Evolutionary conservation across 179 eudicot species (phyloP).

Genomic region (Silene noctiflora): DNA sequence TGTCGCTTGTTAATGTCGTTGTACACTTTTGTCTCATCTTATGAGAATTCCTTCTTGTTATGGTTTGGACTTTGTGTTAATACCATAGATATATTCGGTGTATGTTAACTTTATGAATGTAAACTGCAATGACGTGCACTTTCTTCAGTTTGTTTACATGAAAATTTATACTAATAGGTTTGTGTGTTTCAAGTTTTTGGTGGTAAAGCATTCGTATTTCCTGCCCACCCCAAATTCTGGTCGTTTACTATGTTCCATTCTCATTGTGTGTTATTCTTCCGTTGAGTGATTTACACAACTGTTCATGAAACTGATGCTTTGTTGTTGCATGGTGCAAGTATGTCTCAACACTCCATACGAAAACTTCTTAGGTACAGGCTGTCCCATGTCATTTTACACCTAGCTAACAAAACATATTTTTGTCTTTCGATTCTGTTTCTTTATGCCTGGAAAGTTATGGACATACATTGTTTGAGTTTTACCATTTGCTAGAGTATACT

Average conservation of each 20-base stretch:
- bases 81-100: not conserved
- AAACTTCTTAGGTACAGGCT: too few species aligned
- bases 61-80: not conserved
- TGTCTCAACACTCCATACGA: too few species aligned
- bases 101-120: not conserved
- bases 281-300: not conserved
- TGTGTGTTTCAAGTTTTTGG: not conserved
- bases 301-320: too few species aligned
- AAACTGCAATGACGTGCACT: not conserved
- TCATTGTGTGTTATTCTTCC: not conserved
- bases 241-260: not conserved
- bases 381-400: too few species aligned
- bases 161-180: not conserved
- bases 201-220: not conserved
- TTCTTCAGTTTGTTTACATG: not conserved
- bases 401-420: too few species aligned
- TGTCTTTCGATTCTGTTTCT: too few species aligned
- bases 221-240: not conserved
- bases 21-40: not conserved
- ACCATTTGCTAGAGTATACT: too few species aligned
- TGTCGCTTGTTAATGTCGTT: not conserved
- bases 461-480: too few species aligned
- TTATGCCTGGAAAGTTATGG: too few species aligned
- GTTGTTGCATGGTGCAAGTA: too few species aligned
- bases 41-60: not conserved